Evolutionary conservation across 108 stramenopile species (phyloP), one percentile per base, ranked within the genome.

Genomic region (Seminavis robusta): DNA sequence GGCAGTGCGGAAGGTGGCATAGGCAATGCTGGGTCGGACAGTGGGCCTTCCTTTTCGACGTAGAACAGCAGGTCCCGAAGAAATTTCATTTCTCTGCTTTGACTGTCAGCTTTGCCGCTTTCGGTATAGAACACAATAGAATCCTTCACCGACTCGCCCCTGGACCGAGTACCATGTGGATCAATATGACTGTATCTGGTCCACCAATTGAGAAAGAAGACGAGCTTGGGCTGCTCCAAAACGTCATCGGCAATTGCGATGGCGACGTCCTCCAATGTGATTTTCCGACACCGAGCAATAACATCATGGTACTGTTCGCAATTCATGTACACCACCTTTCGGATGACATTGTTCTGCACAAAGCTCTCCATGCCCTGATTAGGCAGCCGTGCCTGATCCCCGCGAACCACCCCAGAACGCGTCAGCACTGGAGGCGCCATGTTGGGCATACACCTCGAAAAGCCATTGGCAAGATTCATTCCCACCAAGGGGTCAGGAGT

Each of bases 401-500:
- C 85, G 13, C 76, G 69, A 10, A 80, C 71, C 30, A 90, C 83
- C 8, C 78, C 78, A 25, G 60, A 48, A 9, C 50, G 28, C 0
- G 89, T 84, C 52, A 86, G 61, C 1, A 86, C 83, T 16, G 89
- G 85, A 32, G 89, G 85, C 8, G 77, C 65, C 29, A 44, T 46
- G 24, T 68, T 49, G 2, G 77, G 55, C 17, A 90, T 52, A 38
- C 74, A 80, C 26, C 81, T 54, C 13, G 69, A 54, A 51, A 90
- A 87, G 3, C 89, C 89, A 47, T 83, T 71, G 0, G 89, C 89
- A 11, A 90, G 36, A 25, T 63, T 70, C 32, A 71, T 82, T 1
- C 89, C 89, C 8, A 90, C 82, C 29, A 69, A 34, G 1, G 80
- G 52, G 51, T 90, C 89, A 1, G 89, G 89, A 7, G 89, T 90